These are phyloP conservation scores for Phytophthora lateralis DNA, from an alignment of 352 stramenopile species.

Conservation along the genomic window DNA sequence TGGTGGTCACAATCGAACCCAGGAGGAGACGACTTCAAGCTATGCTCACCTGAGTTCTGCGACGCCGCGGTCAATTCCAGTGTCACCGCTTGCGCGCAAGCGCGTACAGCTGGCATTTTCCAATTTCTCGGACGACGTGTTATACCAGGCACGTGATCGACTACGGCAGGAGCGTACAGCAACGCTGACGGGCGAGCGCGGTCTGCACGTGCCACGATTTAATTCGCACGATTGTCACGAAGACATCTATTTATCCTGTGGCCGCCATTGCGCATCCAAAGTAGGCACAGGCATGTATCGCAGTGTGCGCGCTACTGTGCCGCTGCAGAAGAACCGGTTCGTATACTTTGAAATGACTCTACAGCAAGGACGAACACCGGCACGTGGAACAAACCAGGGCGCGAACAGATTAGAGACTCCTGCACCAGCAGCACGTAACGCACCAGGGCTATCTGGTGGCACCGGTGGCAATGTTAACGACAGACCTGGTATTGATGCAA, in stretches of 20 bases:
- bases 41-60: constrained; percentile 52
- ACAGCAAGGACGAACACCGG: constrained; percentile 46
- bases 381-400: constrained; percentile 25
- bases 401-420: constrained; percentile 20
- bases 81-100: constrained; percentile 71
- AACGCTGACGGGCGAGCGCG: constrained; percentile 63
- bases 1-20: constrained; percentile 25
- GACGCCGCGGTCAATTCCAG: constrained; percentile 84
- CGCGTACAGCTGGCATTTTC: constrained; percentile 80
- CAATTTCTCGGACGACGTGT: constrained; percentile 84
- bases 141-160: constrained; percentile 83
- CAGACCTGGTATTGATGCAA: constrained; percentile 52
- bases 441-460: constrained; percentile 5
- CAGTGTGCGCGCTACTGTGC: constrained; percentile 69
- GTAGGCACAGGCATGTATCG: constrained; percentile 75
- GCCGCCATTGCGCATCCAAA: constrained; percentile 84
- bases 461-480: constrained; percentile 11
- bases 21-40: constrained; percentile 44
- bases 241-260: constrained; percentile 88
- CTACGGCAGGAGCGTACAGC: constrained; percentile 75
- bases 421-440: constrained; percentile 13
- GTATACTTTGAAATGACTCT: constrained; percentile 90
- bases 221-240: constrained; percentile 82
- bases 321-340: constrained; percentile 67
- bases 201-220: constrained; percentile 72